Base-by-base conservation (phyloP, 2,329 filamentous ascomycete species). In the Falciphora oryzae region DNA sequence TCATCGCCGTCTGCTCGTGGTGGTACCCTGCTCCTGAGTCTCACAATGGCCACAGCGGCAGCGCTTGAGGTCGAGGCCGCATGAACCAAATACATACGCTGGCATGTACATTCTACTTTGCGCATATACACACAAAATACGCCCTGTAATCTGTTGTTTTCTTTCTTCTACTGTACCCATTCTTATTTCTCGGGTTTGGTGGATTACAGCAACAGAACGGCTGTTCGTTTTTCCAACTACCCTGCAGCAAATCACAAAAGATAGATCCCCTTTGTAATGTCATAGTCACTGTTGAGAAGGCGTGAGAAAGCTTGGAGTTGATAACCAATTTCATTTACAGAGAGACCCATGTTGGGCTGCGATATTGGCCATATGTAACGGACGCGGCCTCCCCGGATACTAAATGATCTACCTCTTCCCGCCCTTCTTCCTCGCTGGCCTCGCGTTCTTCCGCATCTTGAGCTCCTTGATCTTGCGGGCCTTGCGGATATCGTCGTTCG, bases 381-480 rank as follows among this genome's bases (percentile, higher is more conserved):
- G 35, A 38, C 13, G 35, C 35, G 11, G 14, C 35, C 35, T 38
- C 35, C 1, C 16, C 35, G 14, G 1, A 53, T n/a, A 5, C 44
- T 13, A 53, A 31, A 8, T 7, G 57, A 1, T 29, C 28, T 64
- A 50, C 7, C 60, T 57, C 59, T 59, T 64, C 66, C 44, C 44
- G 18, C 44, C 44, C 44, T 67, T 67, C 62, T 67, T 69, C 44
- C 64, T 90, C 57, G 84, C 74, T 10, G 93, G 93, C 71, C 94
- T 82, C 11, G 91, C 93, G 76, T 97, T 98, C 86, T 99, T 98
- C 73, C 90, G 89, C 75, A 81, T 87, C 74, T 85, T 86, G 78
- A 84, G 85, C 80, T 96, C 90, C 81, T 90, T 84, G 72, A 92
- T 73, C 75, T 88, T 88, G 73, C 95, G 85, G 67, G 89, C 86